These are phyloP conservation scores for Straminergon stramineum DNA, from an alignment of 225 moss, liverwort and hornwort species.

Conservation along the genomic window DNA sequence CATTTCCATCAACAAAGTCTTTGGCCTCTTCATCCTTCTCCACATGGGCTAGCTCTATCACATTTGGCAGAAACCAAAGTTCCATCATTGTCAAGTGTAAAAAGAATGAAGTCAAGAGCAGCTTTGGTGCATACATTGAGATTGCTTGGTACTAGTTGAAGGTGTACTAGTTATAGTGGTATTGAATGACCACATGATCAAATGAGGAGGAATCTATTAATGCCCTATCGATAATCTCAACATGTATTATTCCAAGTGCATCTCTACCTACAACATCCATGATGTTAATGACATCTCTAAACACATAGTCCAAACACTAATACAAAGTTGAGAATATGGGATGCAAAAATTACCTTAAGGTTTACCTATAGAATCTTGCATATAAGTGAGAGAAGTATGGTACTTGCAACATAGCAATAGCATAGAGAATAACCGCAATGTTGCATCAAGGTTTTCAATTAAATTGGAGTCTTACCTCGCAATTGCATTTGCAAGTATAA, in stretches of 20 bases:
- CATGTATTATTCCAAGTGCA: fast-evolving
- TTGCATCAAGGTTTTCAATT: neutral
- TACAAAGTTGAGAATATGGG: neutral
- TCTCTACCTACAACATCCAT: fast-evolving
- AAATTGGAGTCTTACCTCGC: neutral
- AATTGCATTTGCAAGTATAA: neutral
- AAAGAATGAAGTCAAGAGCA: neutral
- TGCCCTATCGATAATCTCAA: neutral
- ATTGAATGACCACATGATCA: neutral
- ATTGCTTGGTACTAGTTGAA: neutral
- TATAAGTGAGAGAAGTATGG: neutral
- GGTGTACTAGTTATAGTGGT: neutral
- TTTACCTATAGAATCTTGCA: neutral
- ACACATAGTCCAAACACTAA: neutral
- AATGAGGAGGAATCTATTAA: neutral
- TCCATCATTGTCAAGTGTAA: fast-evolving
- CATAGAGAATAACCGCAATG: neutral
- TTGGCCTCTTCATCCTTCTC: neutral
- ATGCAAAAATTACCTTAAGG: neutral
- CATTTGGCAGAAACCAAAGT: fast-evolving
- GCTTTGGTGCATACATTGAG: fast-evolving
- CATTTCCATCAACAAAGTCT: neutral
- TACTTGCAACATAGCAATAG: neutral
- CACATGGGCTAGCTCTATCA: fast-evolving
- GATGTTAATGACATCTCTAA: neutral